Evolutionary conservation across 306 rosid genomes (phyloP).

Genomic region (Prunus mira): DNA sequence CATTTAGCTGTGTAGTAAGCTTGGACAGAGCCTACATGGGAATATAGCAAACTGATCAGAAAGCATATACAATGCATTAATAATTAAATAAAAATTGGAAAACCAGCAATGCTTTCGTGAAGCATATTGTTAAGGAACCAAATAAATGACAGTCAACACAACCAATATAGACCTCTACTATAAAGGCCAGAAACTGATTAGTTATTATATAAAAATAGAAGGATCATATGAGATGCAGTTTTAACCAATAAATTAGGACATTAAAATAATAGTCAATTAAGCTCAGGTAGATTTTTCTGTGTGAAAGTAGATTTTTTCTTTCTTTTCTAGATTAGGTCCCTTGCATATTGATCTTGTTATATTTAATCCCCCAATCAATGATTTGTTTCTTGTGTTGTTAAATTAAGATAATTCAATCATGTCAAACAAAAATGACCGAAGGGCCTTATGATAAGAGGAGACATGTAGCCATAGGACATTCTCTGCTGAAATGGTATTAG

Average conservation of each 20-base stretch:
- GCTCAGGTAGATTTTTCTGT: background rate
- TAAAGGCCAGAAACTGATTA: background rate
- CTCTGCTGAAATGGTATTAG: background rate
- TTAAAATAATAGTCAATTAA: background rate
- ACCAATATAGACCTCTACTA: background rate
- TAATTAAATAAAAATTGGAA: background rate
- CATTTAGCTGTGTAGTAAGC: constrained; percentile 66
- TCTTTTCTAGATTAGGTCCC: background rate
- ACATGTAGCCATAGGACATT: background rate
- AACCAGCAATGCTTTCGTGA: background rate
- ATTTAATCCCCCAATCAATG: background rate
- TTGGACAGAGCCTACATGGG: constrained; percentile 60
- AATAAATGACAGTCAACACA: background rate
- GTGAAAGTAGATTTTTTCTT: background rate
- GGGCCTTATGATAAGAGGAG: background rate
- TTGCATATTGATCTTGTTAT: background rate
- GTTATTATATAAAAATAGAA: background rate
- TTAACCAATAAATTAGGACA: background rate
- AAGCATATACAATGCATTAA: background rate
- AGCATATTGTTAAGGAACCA: background rate
- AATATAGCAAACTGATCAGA: constrained; percentile 25
- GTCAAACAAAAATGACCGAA: background rate
- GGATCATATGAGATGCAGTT: background rate
- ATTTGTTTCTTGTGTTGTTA: background rate
- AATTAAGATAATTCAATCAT: background rate